These are phyloP conservation scores for Chrysoporthe deuterocubensis DNA, from an alignment of 2,329 filamentous ascomycete genomes.

Conservation along the genomic window DNA sequence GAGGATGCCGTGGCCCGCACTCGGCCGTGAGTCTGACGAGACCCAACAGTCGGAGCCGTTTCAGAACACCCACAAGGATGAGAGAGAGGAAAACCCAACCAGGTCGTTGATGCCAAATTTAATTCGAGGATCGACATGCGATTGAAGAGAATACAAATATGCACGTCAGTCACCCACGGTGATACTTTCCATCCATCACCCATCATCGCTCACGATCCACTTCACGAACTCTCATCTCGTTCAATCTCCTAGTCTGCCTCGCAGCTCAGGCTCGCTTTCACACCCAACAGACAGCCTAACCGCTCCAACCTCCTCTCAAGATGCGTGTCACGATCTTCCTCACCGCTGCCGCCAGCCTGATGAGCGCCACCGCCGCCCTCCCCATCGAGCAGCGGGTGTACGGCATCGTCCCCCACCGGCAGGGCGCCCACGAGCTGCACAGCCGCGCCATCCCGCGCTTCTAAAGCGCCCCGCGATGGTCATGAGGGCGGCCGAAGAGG, in stretches of 20 bases:
- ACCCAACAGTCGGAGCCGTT: not conserved
- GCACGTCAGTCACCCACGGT: not conserved
- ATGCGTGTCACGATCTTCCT: conserved; percentile 11
- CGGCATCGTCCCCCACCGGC: conserved; percentile 11
- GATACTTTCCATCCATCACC: not conserved
- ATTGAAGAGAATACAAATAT: not conserved
- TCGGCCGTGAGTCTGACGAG: not conserved
- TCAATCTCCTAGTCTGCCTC: not conserved
- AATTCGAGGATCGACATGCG: not conserved
- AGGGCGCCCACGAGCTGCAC: conserved; percentile 11
- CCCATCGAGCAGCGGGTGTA: conserved; percentile 12
- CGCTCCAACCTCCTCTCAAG: not conserved
- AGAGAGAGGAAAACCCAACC: not conserved
- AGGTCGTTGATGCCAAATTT: not conserved
- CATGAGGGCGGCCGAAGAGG: not conserved
- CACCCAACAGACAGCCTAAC: not conserved
- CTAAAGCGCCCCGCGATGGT: not conserved
- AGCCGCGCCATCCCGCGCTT: conserved; percentile 6
- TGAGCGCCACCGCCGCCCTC: conserved; percentile 6
- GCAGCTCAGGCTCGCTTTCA: not conserved
- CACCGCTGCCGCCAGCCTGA: conserved; percentile 9
- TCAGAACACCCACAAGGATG: not conserved
- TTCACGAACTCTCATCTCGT: not conserved
- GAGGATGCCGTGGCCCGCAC: not conserved
- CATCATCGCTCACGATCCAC: not conserved